Conservation (phyloP, 306 rosid genomes). For the Cyamopsis tetragonoloba region DNA sequence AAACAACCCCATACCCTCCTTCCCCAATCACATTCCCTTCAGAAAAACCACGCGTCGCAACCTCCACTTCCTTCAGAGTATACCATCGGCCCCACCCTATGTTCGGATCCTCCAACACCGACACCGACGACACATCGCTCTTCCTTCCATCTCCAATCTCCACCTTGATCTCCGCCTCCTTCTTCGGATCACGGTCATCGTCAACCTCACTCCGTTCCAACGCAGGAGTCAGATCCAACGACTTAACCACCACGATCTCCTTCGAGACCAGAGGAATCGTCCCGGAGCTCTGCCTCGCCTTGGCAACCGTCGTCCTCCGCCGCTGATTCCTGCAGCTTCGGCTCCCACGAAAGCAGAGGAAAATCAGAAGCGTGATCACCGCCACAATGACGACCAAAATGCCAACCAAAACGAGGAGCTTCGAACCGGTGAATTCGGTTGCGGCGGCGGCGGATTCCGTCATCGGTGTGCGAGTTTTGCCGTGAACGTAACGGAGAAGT, state of each 20-base stretch:
- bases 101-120: constrained; percentile 51
- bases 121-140: constrained; percentile 49
- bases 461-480: constrained; percentile 28
- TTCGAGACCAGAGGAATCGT: constrained; percentile 68
- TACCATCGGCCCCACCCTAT: constrained; percentile 99
- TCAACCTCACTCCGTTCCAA: constrained; percentile 28
- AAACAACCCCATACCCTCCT: constrained; percentile 93
- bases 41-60: constrained; percentile 68
- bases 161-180: constrained; percentile 25
- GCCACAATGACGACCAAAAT: constrained; percentile 31
- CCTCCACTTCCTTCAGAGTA: constrained; percentile 63
- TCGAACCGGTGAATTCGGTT: constrained; percentile 38
- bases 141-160: constrained; percentile 33
- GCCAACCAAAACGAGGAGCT: constrained; percentile 48
- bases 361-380: constrained; percentile 39
- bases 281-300: constrained; percentile 81
- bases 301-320: constrained; percentile 34
- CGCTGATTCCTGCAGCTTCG: constrained; percentile 35
- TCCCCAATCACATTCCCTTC: constrained; percentile 83
- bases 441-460: constrained; percentile 34
- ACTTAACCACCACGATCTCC: constrained; percentile 68
- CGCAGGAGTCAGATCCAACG: constrained; percentile 28
- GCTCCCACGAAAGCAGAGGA: constrained; percentile 46
- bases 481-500: not conserved
- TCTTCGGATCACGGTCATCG: constrained; percentile 23